Conservation (phyloP, 306 rosid genomes). For the Fragaria ananassa region DNA sequence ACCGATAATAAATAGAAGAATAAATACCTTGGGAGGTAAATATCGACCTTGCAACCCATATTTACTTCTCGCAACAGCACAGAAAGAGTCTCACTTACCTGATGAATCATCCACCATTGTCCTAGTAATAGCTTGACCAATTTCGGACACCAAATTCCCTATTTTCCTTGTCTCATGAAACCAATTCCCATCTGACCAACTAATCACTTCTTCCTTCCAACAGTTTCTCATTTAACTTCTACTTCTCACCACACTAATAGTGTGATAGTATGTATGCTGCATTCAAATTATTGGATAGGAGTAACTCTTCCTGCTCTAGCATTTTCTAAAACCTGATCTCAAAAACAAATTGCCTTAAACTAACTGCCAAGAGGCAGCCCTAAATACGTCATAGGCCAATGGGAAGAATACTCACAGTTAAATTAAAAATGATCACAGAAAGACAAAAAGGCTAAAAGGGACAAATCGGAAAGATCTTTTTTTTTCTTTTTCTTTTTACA, state of each 20-base stretch:
- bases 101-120: background rate
- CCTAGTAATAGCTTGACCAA: background rate
- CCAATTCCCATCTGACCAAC: background rate
- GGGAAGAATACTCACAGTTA: background rate
- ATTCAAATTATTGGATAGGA: background rate
- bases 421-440: constrained; percentile 3
- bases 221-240: background rate
- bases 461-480: background rate
- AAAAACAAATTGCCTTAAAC: background rate
- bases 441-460: background rate
- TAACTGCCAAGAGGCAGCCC: background rate
- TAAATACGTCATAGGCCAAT: background rate
- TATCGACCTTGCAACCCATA: background rate
- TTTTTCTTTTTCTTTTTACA: background rate
- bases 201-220: background rate
- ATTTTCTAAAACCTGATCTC: background rate
- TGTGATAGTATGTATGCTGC: background rate
- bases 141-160: background rate
- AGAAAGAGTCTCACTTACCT: background rate
- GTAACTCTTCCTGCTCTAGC: background rate
- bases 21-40: background rate
- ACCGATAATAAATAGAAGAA: background rate
- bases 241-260: background rate
- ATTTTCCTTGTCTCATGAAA: background rate
- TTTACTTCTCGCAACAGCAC: background rate